A percentile compares a stretch with the other conserved stretches of the same genome.
These are phyloP conservation scores for Fusarium concolor DNA, from an alignment of 2,329 filamentous ascomycete genomes.

Conservation along the genomic window DNA sequence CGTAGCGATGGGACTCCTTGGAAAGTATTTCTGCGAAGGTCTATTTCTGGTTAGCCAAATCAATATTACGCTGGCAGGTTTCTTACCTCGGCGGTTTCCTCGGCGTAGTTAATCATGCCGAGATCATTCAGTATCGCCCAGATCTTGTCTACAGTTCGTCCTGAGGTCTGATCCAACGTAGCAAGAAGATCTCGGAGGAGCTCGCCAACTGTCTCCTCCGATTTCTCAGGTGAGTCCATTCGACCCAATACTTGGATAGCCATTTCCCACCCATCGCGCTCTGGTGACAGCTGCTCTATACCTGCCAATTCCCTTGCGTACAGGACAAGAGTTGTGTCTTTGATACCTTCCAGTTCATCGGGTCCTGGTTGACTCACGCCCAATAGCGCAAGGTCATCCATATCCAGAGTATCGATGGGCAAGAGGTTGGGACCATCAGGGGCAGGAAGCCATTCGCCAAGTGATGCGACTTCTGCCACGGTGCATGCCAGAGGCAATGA, in stretches of 20 bases:
- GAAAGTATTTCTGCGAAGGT: constrained; percentile 84
- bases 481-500: constrained; percentile 83
- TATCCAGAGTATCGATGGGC: constrained; percentile 75
- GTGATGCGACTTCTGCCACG: constrained; percentile 84
- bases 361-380: constrained; percentile 71
- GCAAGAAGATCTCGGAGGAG: constrained; percentile 76
- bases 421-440: constrained; percentile 57
- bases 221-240: constrained; percentile 77
- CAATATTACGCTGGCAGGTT: not conserved
- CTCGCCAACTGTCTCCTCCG: constrained; percentile 78
- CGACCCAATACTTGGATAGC: constrained; percentile 85
- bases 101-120: constrained; percentile 81
- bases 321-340: constrained; percentile 80
- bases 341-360: constrained; percentile 72
- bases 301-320: constrained; percentile 78
- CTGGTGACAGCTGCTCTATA: constrained; percentile 60
- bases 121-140: constrained; percentile 82
- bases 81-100: constrained; percentile 83
- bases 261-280: constrained; percentile 86
- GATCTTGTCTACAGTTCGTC: constrained; percentile 81
- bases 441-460: constrained; percentile 81
- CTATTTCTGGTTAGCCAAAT: constrained; percentile 59
- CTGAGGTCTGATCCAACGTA: constrained; percentile 72
- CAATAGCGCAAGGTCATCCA: constrained; percentile 86
- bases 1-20: constrained; percentile 79